Conservation (phyloP, 768 basidiomycete species). For the Suillus placidus region DNA sequence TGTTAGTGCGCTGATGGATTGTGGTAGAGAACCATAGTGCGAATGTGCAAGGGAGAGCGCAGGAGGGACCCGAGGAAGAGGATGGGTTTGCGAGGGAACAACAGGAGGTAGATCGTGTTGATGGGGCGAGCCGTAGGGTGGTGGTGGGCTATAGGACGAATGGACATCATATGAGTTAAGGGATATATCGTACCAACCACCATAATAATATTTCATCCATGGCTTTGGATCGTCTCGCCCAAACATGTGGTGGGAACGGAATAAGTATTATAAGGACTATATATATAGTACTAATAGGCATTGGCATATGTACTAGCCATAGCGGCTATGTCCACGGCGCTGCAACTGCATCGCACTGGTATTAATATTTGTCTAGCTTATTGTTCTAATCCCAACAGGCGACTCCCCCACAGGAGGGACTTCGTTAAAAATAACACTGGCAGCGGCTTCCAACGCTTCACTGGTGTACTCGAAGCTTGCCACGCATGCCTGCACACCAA, state of each 20-base stretch:
- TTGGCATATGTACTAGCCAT: too few species aligned
- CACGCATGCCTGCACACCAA: constrained; percentile 39
- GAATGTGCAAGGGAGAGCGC: constrained; percentile 18
- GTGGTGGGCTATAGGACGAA: too few species aligned
- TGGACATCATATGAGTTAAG: too few species aligned
- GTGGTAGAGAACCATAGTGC: constrained; percentile 22
- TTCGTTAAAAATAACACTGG: constrained; percentile 46
- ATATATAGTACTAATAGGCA: too few species aligned
- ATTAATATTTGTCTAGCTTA: too few species aligned
- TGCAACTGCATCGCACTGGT: too few species aligned
- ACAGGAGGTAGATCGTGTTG: constrained; percentile 33
- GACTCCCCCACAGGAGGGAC: background rate
- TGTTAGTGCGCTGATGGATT: constrained; percentile 29
- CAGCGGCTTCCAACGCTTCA: constrained; percentile 50
- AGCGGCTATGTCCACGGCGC: background rate
- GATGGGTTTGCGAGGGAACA: constrained; percentile 36
- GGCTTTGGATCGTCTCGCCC: too few species aligned
- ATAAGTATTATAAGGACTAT: too few species aligned
- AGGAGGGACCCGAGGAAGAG: constrained; percentile 41
- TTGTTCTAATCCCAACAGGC: background rate
- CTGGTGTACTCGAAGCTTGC: constrained; percentile 63
- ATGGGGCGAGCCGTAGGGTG: constrained; percentile 22
- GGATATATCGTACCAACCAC: too few species aligned
- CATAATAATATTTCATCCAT: too few species aligned
- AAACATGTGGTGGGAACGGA: too few species aligned